Evolutionary conservation across 345 rosid species (phyloP), one percentile per base, ranked within the genome.

Genomic region (Citrus inodora): DNA sequence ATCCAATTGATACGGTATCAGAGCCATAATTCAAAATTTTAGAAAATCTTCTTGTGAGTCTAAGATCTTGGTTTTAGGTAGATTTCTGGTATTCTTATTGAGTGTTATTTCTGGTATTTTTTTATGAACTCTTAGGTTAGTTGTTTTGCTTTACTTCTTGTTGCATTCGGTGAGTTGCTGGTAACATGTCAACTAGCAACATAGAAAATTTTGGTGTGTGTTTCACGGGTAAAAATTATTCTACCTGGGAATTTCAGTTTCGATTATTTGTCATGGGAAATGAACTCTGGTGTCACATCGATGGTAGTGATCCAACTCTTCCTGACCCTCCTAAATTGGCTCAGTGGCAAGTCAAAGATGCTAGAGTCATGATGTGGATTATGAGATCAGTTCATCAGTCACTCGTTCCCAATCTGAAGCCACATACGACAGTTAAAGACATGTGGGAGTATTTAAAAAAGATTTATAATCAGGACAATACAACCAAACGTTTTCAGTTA

Each of bases 231-330:
- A 79, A 82, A 17, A 79, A 75, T 19, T 75, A 68, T 79, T 65
- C 61, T 7, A 3, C 70, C 0, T 83, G 76, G 56, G 68, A 76
- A 30, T 80, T 80, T 27, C 55, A 83, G 37, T 76, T 80, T 30
- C 30, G 6, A 40, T 21, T 76, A 0, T 75, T 59, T 72, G 42
- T 83, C 13, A 46, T 1, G 0, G 55, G 73, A 30, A 76, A 80
- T 1, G 55, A 80, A 21, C 38, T 76, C 1, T 73, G 55, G 55
- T 69, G 78, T 21, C 72, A 35, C 27, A 67, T 73, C 0, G 62
- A 80, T 76, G 37, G 46, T 0, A 66, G 69, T 76, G 24, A 25
- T 28, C 67, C 70, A 8, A 11, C 68, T 19, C 8, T 42, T 56
- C 22, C 19, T 5, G n/a, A 67, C 0, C 10, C 17, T 33, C 4